Conservation (phyloP, 768 basidiomycete genomes). For the Lactifluus volemus region DNA sequence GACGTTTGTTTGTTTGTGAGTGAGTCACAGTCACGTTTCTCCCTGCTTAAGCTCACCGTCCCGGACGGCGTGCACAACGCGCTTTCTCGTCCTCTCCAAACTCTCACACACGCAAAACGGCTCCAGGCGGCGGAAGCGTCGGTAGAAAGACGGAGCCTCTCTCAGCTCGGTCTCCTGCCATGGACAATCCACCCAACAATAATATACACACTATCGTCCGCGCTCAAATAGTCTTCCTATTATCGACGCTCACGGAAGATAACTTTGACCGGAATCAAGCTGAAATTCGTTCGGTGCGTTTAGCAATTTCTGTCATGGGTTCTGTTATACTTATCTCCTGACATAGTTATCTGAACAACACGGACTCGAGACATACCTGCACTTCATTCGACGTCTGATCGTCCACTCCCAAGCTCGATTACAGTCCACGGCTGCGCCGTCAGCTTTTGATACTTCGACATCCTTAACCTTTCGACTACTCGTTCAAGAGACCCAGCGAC, state of each 20-base stretch:
- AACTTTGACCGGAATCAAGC: constrained; percentile 90
- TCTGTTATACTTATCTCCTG: constrained; percentile 14
- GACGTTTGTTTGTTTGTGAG: not conserved
- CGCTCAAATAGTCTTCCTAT: constrained; percentile 95
- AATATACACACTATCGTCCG: constrained; percentile 91
- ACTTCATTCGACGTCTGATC: constrained; percentile 95
- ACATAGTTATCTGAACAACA: constrained; percentile 90
- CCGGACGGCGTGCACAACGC: constrained; percentile 20
- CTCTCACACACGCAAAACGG: constrained; percentile 27
- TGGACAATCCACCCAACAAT: constrained; percentile 77
- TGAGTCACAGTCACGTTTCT: constrained; percentile 7
- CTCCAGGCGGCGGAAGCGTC: constrained; percentile 29
- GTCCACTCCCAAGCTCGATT: constrained; percentile 75
- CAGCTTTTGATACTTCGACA: constrained; percentile 65
- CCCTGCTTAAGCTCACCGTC: constrained; percentile 19
- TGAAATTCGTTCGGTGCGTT: constrained; percentile 89
- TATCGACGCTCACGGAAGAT: constrained; percentile 94
- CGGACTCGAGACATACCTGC: constrained; percentile 93
- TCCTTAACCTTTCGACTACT: constrained; percentile 78
- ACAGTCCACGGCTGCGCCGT: constrained; percentile 45
- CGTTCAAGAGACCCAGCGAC: constrained; percentile 79
- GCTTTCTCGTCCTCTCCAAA: constrained; percentile 11
- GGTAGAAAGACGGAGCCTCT: constrained; percentile 31
- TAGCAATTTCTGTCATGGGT: constrained; percentile 13
- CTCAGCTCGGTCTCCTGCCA: constrained; percentile 55